A percentile compares a stretch with the other conserved stretches of the same genome.
phyloP scores from a whole-genome alignment of 2,329 filamentous ascomycete species.

The Diaporthe sp. region DNA sequence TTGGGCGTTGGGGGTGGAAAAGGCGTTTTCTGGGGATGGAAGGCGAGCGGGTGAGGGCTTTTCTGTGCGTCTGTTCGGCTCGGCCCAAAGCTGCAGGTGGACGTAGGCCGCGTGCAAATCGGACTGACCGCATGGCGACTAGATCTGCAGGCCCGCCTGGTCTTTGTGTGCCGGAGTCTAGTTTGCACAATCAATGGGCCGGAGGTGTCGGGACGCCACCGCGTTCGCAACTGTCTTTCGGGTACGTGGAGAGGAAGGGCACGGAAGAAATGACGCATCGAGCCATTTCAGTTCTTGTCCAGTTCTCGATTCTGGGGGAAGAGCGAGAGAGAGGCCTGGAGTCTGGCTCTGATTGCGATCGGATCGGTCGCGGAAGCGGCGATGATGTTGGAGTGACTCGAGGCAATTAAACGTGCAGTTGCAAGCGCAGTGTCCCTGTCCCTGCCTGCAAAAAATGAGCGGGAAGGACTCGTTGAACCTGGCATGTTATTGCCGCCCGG shows the following conservation, averaged over 20 bases:
- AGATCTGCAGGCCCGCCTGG: slow-evolving; percentile 21
- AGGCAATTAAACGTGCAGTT: slow-evolving; percentile 37
- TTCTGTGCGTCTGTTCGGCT: slow-evolving; percentile 27
- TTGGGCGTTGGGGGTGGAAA: slow-evolving; percentile 22
- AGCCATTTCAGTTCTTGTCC: not conserved
- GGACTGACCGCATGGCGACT: slow-evolving; percentile 31
- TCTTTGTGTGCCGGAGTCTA: not conserved
- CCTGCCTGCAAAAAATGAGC: slow-evolving; percentile 10
- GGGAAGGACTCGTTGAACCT: not conserved
- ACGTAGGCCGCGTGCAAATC: slow-evolving; percentile 28
- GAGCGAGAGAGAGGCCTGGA: not conserved
- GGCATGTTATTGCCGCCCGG: slow-evolving; percentile 3
- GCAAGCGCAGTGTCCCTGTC: slow-evolving; percentile 33
- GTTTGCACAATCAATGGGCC: not conserved
- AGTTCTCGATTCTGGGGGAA: not conserved
- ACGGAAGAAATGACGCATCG: slow-evolving; percentile 13
- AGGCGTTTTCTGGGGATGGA: slow-evolving; percentile 37
- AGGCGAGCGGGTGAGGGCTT: slow-evolving; percentile 36
- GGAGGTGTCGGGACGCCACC: slow-evolving; percentile 29
- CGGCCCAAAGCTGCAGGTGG: slow-evolving; percentile 24
- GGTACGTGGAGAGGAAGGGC: not conserved
- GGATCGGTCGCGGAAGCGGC: not conserved
- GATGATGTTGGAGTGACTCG: slow-evolving; percentile 21
- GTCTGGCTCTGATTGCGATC: not conserved
- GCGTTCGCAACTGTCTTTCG: not conserved